Conservation (phyloP, 768 basidiomycete species). For the Boletus speciosus region DNA sequence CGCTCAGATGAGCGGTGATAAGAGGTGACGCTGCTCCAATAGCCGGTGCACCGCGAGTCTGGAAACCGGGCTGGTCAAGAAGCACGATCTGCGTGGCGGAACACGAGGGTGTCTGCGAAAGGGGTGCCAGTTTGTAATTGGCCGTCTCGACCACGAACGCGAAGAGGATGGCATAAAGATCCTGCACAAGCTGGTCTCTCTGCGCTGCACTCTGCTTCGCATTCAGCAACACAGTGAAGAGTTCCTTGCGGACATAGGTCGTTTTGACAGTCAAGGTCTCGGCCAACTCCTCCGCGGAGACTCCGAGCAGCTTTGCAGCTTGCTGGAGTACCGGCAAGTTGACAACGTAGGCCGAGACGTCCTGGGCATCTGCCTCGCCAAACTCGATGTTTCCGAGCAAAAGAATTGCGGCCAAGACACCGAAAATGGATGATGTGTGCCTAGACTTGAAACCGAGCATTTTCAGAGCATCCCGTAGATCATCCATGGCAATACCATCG, state of each 20-base stretch:
- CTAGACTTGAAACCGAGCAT: slow-evolving; percentile 61
- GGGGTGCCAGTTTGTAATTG: slow-evolving; percentile 53
- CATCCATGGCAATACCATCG: slow-evolving; percentile 56
- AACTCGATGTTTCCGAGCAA: slow-evolving; percentile 59
- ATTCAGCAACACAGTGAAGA: slow-evolving; percentile 54
- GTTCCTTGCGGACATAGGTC: slow-evolving; percentile 55
- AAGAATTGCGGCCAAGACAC: slow-evolving; percentile 50
- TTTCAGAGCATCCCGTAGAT: slow-evolving; percentile 53
- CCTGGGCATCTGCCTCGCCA: slow-evolving; percentile 49
- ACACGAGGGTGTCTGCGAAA: slow-evolving; percentile 37
- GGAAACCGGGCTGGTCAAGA: slow-evolving; percentile 57
- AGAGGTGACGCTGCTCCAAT: slow-evolving; percentile 45
- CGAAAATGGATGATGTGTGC: slow-evolving; percentile 52
- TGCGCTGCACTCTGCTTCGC: slow-evolving; percentile 49
- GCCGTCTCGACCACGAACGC: slow-evolving; percentile 61
- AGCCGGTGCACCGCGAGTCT: slow-evolving; percentile 45
- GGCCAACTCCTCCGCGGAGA: slow-evolving; percentile 50
- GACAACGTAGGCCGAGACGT: slow-evolving; percentile 49
- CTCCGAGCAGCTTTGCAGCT: slow-evolving; percentile 47
- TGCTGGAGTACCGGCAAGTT: slow-evolving; percentile 49
- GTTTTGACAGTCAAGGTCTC: slow-evolving; percentile 56
- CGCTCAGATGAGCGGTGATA: slow-evolving; percentile 52
- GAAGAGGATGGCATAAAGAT: slow-evolving; percentile 62
- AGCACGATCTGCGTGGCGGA: slow-evolving; percentile 48
- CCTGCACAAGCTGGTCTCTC: slow-evolving; percentile 52